Base-by-base conservation (phyloP, 805 yeast species). In the Saccharomycopsis guyanensis region DNA sequence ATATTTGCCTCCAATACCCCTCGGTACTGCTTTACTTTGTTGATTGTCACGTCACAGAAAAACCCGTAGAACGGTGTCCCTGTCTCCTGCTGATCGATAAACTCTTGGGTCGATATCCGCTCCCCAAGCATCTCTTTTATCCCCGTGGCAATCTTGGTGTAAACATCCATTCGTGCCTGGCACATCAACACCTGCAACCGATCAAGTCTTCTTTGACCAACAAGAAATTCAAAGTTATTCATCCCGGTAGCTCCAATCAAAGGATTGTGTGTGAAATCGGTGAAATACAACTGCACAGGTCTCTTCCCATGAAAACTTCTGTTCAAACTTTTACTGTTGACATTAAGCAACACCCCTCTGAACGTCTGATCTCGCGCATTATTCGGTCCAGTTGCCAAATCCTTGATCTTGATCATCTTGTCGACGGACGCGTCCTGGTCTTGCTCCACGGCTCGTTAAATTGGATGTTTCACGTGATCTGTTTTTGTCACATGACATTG, bases 241-340 rank as follows among this genome's bases (percentile, higher is more conserved):
- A 15, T 22, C 35, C 47, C 43, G 19, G 24, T 42, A 16, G 50
- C 43, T 20, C 51, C 48, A 8, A 39, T n/a, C 18, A 23, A 10
- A 2, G 27, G 29, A 24, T 44, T 47, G 16, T 15, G 19, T 12
- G 45, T 43, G 27, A 47, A 47, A 35, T 47, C 51, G 8, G 51
- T 47, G 27, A 47, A 18, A 25, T 47, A 47, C 12, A 43, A 24
- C 20, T 36, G 43, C 5, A 43, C 38, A 8, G 37, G 37, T 6
- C 29, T 6, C 20, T 33, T 33, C 10, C 20, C 20, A 6, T 5
- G 7, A n/a, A 37, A 43, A 3, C n/a, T 10, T 24, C 46, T 20
- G 12, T 18, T 35, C 4, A 29, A 25, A n/a, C 42, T 34, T 20
- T 42, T 42, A 16, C 18, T 6, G 29, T 43, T 24, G 18, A 35